Base-by-base conservation (phyloP, 805 yeast genomes). In the Zygosaccharomyces pseudorouxii region DNA sequence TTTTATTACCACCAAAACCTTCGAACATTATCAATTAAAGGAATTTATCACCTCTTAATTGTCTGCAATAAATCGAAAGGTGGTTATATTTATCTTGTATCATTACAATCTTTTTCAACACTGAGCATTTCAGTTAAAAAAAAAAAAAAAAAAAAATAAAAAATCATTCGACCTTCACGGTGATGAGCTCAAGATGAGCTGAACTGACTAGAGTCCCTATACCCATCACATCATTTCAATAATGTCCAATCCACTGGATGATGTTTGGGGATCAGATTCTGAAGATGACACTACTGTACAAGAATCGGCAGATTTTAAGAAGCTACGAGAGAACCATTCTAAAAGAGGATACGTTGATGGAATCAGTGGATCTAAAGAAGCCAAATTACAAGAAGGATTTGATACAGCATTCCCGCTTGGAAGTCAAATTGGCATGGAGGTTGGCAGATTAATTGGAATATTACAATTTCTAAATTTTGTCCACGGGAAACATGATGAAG, bases 271-370 rank as follows among this genome's bases (percentile, higher is more conserved):
- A 7, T 55, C 62, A 23, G 62, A 55, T 11, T 51, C 53, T 27
- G 63, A 60, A 25, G 43, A 33, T 10, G 47, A 40, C n/a, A 30
- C 23, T 0, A 20, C 19, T 14, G 39, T 37, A 5, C 49, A 50
- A 18, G 47, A 50, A 25, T 46, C 61, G 2, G 41, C 44, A 4
- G 73, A 70, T 27, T 56, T 64, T 4, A 62, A 70, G 6, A 75
- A 76, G 8, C 55, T 84, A 42, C 69, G 78, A 55, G 68, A 90
- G 27, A 75, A 73, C 8, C 97, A 90, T 61, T 73, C 73, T 7
- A 86, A 86, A 54, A 84, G 84, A 53, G 98, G 97, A 0, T 90
- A 87, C 56, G 66, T 88, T 4, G 96, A 85, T 51, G 98, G 97
- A 0, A 60, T 90, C 5, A 72, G 87, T 1, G 67, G 64, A 12